These are phyloP conservation scores for Penicillium hesseltinei DNA, from an alignment of 2,329 filamentous ascomycete genomes.

Conservation along the genomic window DNA sequence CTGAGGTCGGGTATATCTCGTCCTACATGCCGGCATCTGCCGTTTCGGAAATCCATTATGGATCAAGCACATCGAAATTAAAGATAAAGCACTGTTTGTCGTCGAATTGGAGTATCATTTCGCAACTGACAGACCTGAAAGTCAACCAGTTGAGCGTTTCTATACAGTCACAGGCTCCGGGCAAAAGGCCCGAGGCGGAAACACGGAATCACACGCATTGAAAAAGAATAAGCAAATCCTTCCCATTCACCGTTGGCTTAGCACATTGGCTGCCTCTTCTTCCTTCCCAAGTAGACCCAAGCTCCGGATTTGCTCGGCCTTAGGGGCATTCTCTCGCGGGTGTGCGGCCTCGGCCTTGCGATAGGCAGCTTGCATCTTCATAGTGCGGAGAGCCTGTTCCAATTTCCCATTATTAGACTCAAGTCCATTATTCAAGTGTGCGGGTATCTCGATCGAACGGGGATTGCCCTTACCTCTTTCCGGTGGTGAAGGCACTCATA, in stretches of 20 bases:
- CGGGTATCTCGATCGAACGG: background rate
- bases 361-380: conserved; percentile 78
- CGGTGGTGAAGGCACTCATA: conserved; percentile 98
- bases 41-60: background rate
- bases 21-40: background rate
- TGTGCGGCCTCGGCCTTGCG: conserved; percentile 74
- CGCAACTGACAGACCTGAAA: conserved; percentile 19
- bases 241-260: conserved; percentile 31
- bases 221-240: conserved; percentile 26
- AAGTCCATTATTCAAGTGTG: background rate
- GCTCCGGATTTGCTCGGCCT: conserved; percentile 81
- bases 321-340: conserved; percentile 76
- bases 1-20: background rate
- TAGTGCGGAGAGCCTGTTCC: conserved; percentile 69
- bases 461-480: conserved; percentile 74
- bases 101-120: conserved; percentile 30
- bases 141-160: conserved; percentile 30
- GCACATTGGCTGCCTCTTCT: conserved; percentile 67
- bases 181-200: conserved; percentile 23
- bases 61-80: background rate
- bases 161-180: conserved; percentile 34
- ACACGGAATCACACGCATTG: conserved; percentile 29
- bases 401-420: conserved; percentile 6
- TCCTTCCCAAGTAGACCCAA: conserved; percentile 81
- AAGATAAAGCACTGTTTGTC: conserved; percentile 8